A percentile compares a stretch with the other conserved stretches of the same genome.
These are phyloP conservation scores for Euphorbia pulcherrima DNA, from an alignment of 345 rosid genomes.

Conservation along the genomic window DNA sequence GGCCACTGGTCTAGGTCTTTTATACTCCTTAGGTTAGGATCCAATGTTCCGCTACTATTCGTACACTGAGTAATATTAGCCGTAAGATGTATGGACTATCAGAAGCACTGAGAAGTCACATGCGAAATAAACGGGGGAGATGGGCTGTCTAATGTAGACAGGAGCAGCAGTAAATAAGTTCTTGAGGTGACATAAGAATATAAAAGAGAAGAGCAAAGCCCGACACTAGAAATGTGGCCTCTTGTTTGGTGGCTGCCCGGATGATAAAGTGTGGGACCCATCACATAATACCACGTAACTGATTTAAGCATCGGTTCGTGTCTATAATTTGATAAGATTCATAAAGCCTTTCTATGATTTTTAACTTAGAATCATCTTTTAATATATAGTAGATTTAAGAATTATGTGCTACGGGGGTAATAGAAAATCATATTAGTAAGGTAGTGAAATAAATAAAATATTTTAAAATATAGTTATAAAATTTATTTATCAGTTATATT, in stretches of 20 bases:
- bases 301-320: too few relatives aligned
- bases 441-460: too few relatives aligned
- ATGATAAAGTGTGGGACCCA: conserved; percentile 21
- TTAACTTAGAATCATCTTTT: too few relatives aligned
- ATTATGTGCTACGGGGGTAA: too few relatives aligned
- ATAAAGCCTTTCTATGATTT: too few relatives aligned
- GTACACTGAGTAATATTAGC: not conserved
- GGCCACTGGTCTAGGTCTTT: conserved; percentile 3
- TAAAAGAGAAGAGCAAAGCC: conserved; percentile 15
- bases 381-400: too few relatives aligned
- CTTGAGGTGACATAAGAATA: conserved; percentile 23
- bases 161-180: not conserved
- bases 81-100: not conserved
- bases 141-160: not conserved
- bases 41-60: not conserved
- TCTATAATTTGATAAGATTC: too few relatives aligned
- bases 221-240: conserved; percentile 35
- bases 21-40: conserved; percentile 5
- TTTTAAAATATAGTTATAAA: too few relatives aligned
- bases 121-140: not conserved
- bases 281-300: conserved; percentile 24
- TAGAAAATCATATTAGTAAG: too few relatives aligned
- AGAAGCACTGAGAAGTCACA: not conserved
- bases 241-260: conserved; percentile 45
- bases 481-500: too few relatives aligned